Conservation (phyloP, 2,329 filamentous ascomycete genomes). For the Talaromyces atroroseus region DNA sequence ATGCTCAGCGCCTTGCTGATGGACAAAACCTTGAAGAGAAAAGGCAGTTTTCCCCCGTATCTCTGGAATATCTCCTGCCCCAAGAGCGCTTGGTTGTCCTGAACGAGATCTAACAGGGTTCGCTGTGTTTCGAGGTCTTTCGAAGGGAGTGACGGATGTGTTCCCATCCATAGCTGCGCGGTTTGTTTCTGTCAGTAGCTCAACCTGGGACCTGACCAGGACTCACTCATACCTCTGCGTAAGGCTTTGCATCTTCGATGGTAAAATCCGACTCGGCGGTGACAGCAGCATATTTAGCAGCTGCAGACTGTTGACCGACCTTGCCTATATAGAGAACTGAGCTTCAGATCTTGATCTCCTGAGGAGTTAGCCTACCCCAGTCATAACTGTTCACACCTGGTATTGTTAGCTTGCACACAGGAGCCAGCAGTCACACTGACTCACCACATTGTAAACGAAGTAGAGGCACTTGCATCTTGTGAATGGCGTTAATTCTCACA, state of each 20-base stretch:
- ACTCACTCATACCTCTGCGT: constrained; percentile 67
- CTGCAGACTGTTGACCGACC: constrained; percentile 77
- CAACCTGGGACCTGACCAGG: constrained; percentile 1
- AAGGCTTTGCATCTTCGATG: constrained; percentile 82
- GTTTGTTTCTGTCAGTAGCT: not conserved
- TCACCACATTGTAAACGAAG: constrained; percentile 65
- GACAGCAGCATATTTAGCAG: constrained; percentile 81
- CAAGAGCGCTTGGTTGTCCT: constrained; percentile 79
- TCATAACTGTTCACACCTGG: constrained; percentile 95
- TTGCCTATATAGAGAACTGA: constrained; percentile 55
- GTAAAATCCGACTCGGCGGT: constrained; percentile 69
- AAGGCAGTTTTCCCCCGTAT: constrained; percentile 80
- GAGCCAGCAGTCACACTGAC: constrained; percentile 11
- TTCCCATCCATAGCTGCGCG: constrained; percentile 92
- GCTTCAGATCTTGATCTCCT: constrained; percentile 22
- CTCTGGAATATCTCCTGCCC: constrained; percentile 65
- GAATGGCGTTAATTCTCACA: too few species aligned
- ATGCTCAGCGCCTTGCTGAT: constrained; percentile 95
- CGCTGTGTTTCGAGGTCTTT: constrained; percentile 80
- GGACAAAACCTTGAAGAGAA: constrained; percentile 95
- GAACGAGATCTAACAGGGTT: constrained; percentile 77
- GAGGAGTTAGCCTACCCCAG: constrained; percentile 61
- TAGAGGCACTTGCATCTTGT: constrained; percentile 68
- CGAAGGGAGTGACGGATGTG: constrained; percentile 91
- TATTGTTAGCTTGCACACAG: not conserved